phyloP scores from a whole-genome alignment of 768 basidiomycete species.

The Suillus weaverae region DNA sequence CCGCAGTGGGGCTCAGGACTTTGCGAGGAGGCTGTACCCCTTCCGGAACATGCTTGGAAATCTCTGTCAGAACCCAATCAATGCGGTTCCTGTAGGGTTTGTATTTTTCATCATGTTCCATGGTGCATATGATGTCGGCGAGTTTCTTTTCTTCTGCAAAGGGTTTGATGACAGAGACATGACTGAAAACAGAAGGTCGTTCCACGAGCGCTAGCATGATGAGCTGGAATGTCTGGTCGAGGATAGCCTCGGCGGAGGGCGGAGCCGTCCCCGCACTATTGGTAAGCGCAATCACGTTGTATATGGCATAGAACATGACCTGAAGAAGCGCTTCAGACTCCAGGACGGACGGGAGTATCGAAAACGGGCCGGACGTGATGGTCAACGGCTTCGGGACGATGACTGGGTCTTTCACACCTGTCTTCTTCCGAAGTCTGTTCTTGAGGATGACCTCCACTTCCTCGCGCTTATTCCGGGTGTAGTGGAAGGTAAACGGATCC shows the following conservation, averaged over 20 bases:
- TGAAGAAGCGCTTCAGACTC: slow-evolving; percentile 73
- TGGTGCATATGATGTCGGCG: slow-evolving; percentile 67
- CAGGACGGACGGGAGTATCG: slow-evolving; percentile 59
- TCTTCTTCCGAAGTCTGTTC: slow-evolving; percentile 64
- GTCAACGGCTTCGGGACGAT: slow-evolving; percentile 72
- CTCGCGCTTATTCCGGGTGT: slow-evolving; percentile 89
- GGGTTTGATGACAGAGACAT: slow-evolving; percentile 49
- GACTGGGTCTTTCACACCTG: slow-evolving; percentile 62
- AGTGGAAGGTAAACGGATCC: slow-evolving; percentile 95
- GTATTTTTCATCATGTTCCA: slow-evolving; percentile 79
- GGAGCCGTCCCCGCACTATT: slow-evolving; percentile 60
- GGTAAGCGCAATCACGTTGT: slow-evolving; percentile 70
- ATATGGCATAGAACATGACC: slow-evolving; percentile 79
- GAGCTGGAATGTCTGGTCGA: slow-evolving; percentile 87
- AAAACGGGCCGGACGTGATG: slow-evolving; percentile 70
- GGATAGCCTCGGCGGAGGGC: slow-evolving; percentile 82
- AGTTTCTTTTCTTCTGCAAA: slow-evolving; percentile 65
- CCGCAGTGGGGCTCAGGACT: slow-evolving; percentile 36
- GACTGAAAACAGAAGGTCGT: slow-evolving; percentile 59
- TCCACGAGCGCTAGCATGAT: slow-evolving; percentile 84
- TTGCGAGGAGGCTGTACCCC: slow-evolving; percentile 55
- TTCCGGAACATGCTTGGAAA: slow-evolving; percentile 55
- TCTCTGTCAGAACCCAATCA: slow-evolving; percentile 69
- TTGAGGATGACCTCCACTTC: slow-evolving; percentile 81
- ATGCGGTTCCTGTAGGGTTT: slow-evolving; percentile 70